A percentile compares a stretch with the other conserved stretches of the same genome.
Conservation (phyloP, 148 eudicot genomes). For the Bassia scoparia region DNA sequence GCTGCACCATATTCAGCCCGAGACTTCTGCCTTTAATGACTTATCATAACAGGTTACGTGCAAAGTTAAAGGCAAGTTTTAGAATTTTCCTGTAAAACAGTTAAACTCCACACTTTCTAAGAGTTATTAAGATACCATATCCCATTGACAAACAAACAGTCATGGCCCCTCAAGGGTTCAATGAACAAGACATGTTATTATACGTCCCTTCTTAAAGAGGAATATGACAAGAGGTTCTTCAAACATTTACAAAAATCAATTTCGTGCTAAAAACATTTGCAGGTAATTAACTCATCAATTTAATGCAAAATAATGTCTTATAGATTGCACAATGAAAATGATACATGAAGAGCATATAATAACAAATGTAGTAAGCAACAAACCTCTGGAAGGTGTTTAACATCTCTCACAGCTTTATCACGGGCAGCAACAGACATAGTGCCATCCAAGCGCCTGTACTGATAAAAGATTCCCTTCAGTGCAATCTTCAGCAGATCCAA, state of each 20-base stretch:
- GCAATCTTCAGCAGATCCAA: slow-evolving; percentile 82
- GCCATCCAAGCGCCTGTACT: slow-evolving; percentile 89
- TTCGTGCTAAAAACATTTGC: not conserved
- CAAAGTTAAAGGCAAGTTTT: slow-evolving; percentile 12
- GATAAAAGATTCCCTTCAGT: slow-evolving; percentile 58
- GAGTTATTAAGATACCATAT: not conserved
- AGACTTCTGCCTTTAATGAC: slow-evolving; percentile 99
- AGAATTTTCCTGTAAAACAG: not conserved
- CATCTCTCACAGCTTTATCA: slow-evolving; percentile 90
- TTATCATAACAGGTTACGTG: slow-evolving; percentile 93
- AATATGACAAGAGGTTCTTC: no score
- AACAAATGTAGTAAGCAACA: slow-evolving; percentile 12
- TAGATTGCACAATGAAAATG: not conserved
- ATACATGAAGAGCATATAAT: not conserved
- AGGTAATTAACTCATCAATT: not conserved
- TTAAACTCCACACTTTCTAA: not conserved
- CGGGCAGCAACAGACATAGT: slow-evolving; percentile 90
- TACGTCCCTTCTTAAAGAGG: no score
- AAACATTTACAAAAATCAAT: no score
- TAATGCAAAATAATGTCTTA: not conserved
- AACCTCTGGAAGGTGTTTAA: slow-evolving; percentile 91
- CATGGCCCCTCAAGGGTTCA: no score
- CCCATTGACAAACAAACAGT: not conserved
- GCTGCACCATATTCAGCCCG: slow-evolving; percentile 99
- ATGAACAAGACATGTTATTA: no score